Conservation (phyloP, 2,329 filamentous ascomycete genomes). For the Zasmidium cellare region DNA sequence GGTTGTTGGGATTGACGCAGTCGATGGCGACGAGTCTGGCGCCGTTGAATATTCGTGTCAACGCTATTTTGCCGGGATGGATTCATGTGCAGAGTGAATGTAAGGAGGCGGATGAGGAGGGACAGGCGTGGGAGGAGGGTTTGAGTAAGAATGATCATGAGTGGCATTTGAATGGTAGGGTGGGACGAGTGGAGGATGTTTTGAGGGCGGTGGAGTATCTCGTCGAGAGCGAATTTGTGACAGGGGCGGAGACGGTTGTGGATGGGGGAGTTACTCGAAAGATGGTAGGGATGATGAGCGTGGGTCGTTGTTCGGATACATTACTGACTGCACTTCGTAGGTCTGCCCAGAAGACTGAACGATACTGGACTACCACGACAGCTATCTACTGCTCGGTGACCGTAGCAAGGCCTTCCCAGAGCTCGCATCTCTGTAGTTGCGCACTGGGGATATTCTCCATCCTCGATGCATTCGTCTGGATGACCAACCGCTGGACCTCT, state of each 20-base stretch:
- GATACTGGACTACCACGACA: neutral
- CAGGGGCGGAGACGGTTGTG: conserved; percentile 48
- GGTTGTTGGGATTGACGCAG: conserved; percentile 52
- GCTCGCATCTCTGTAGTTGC: conserved; percentile 25
- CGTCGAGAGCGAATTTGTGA: conserved; percentile 42
- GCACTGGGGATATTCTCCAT: conserved; percentile 31
- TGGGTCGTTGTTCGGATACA: too few relatives aligned
- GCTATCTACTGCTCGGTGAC: conserved; percentile 11
- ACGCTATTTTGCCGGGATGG: conserved; percentile 54
- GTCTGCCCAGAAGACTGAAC: conserved; percentile 39
- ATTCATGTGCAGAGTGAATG: conserved; percentile 51
- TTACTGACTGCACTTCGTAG: conserved; percentile 9
- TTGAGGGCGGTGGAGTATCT: conserved; percentile 43
- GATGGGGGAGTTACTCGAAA: conserved; percentile 43
- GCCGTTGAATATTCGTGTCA: conserved; percentile 47
- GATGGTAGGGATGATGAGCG: too few relatives aligned
- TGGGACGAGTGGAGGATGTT: conserved; percentile 53
- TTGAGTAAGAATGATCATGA: conserved; percentile 46
- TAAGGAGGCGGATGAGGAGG: conserved; percentile 42
- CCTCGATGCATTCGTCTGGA: conserved; percentile 19
- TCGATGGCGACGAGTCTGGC: conserved; percentile 50
- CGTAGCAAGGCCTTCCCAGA: conserved; percentile 26
- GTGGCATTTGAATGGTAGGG: conserved; percentile 54
- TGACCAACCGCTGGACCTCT: conserved; percentile 19
- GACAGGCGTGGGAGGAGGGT: conserved; percentile 47